A percentile compares a stretch with the other conserved stretches of the same genome.
phyloP scores from a whole-genome alignment of 2,329 filamentous ascomycete species.

The Colletotrichum limetticola region DNA sequence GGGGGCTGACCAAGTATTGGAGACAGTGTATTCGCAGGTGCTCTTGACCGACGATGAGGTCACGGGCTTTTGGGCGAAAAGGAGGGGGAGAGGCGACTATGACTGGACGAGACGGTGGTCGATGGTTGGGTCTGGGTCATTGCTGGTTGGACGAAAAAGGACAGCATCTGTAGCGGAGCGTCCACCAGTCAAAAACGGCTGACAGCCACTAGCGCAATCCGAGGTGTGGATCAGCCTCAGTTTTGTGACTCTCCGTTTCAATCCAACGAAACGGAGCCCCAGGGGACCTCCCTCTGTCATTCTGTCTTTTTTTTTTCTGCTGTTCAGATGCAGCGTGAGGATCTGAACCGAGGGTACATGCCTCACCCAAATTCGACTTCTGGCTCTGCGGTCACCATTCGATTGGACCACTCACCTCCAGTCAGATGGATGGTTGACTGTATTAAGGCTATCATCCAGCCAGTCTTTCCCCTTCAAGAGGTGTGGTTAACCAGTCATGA shows the following conservation, averaged over 20 bases:
- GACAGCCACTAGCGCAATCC: conserved; percentile 7
- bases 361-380: not conserved
- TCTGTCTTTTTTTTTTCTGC: not conserved
- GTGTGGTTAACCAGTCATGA: conserved; percentile 4
- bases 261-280: not conserved
- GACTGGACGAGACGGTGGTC: not conserved
- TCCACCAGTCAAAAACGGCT: conserved; percentile 11
- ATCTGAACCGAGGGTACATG: not conserved
- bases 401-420: not conserved
- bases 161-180: conserved; percentile 16
- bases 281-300: not conserved
- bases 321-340: not conserved
- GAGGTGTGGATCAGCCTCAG: not conserved
- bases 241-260: not conserved
- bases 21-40: not conserved
- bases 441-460: not conserved
- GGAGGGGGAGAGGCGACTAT: not conserved
- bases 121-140: conserved; percentile 1
- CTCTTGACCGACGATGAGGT: conserved; percentile 21
- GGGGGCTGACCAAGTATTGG: not conserved
- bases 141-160: conserved; percentile 17
- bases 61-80: conserved; percentile 14
- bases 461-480: conserved; percentile 16
- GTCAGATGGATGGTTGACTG: not conserved
- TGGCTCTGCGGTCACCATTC: not conserved